These are phyloP conservation scores for Lactarius akahatsu DNA, from an alignment of 768 basidiomycete species.

Conservation along the genomic window DNA sequence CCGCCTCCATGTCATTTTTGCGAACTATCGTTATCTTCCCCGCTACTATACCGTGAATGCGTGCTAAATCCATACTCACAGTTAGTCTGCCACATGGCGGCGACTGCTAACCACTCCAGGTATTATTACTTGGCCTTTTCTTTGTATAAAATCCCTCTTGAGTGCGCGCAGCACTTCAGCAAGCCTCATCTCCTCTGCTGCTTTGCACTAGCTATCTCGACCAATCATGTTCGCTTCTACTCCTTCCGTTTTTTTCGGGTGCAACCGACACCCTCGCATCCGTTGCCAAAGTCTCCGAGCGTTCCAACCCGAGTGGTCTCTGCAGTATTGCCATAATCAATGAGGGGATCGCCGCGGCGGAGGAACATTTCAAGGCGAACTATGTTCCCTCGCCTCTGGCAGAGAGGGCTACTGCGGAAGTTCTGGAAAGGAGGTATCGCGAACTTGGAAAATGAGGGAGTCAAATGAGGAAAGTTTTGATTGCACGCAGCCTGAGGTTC, in stretches of 20 bases:
- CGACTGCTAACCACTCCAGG: neutral
- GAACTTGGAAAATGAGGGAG: no score
- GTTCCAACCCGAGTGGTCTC: conserved; percentile 28
- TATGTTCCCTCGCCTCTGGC: conserved; percentile 33
- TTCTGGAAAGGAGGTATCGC: no score
- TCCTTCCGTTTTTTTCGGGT: conserved; percentile 35
- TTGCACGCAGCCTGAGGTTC: no score
- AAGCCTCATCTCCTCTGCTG: neutral
- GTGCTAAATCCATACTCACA: neutral
- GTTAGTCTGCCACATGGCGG: neutral
- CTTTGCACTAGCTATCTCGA: neutral
- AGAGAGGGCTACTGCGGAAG: no score
- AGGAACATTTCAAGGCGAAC: conserved; percentile 45
- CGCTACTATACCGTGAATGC: neutral
- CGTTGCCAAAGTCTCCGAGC: conserved; percentile 21
- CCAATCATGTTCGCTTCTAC: conserved; percentile 27
- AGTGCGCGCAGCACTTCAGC: neutral
- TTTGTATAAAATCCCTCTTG: neutral
- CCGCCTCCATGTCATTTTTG: neutral
- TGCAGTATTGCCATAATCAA: conserved; percentile 34
- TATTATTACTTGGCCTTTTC: neutral
- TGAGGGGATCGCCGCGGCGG: conserved; percentile 37
- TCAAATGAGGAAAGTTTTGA: no score
- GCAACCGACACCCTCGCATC: conserved; percentile 34
- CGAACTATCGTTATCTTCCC: neutral